Conservation (phyloP, 2,329 filamentous ascomycete species). For the Metarhizium rileyi region DNA sequence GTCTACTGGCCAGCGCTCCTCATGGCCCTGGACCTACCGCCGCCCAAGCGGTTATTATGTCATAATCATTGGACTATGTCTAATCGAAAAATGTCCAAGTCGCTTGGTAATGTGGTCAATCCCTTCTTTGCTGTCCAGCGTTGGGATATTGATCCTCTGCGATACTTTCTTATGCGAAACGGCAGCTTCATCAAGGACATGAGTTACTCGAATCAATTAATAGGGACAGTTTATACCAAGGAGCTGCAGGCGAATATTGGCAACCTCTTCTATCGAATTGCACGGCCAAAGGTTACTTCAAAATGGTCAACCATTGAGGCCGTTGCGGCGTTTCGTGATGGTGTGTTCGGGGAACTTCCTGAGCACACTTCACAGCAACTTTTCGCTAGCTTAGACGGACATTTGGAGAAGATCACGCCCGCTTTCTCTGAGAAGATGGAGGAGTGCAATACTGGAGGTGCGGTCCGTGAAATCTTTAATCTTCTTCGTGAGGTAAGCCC, state of each 20-base stretch:
- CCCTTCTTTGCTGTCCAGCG: slow-evolving; percentile 85
- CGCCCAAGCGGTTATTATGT: slow-evolving; percentile 71
- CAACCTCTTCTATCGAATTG: slow-evolving; percentile 66
- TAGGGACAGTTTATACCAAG: slow-evolving; percentile 71
- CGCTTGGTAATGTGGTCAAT: slow-evolving; percentile 87
- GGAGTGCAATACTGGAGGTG: slow-evolving; percentile 51
- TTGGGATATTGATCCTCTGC: slow-evolving; percentile 78
- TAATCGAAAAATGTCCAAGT: slow-evolving; percentile 92
- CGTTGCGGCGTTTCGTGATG: slow-evolving; percentile 28
- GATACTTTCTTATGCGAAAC: slow-evolving; percentile 78
- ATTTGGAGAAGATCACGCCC: slow-evolving; percentile 12
- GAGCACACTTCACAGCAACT: neutral
- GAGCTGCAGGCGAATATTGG: slow-evolving; percentile 68
- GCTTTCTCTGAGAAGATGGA: slow-evolving; percentile 48
- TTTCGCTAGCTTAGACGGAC: slow-evolving; percentile 18
- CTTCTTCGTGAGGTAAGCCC: slow-evolving; percentile 46
- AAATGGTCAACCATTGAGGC: slow-evolving; percentile 56
- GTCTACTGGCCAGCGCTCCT: slow-evolving; percentile 98
- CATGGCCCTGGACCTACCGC: slow-evolving; percentile 72
- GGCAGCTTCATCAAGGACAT: slow-evolving; percentile 70
- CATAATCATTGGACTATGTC: slow-evolving; percentile 96
- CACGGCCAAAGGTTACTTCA: slow-evolving; percentile 43
- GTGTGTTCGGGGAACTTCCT: slow-evolving; percentile 13
- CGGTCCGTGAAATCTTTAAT: slow-evolving; percentile 55
- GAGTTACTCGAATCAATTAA: slow-evolving; percentile 71